Base-by-base conservation (phyloP, 495 filamentous ascomycete genomes). In the Xylaria sp. region DNA sequence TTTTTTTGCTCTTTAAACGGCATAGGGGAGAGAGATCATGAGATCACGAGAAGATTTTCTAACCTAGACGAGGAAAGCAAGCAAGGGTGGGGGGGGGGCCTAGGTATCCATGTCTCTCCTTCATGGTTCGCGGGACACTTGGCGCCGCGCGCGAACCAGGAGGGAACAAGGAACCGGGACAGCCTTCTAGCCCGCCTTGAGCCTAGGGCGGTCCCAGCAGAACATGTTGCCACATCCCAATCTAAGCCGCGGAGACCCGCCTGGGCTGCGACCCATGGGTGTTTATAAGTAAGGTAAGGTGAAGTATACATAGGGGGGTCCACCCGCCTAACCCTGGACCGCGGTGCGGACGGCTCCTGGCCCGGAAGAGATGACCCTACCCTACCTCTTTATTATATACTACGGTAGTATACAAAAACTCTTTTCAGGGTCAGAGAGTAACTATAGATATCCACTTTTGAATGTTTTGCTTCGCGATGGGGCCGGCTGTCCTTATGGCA, bases 21-120 rank as follows among this genome's bases (percentile, higher is more conserved):
- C 33, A 35, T 33, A 64, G 24, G n/a, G 5, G 35, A n/a, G 2
- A 5, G 5, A 29, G 35, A 55, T 55, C 46, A 53, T 19, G 48
- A 67, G 64, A 67, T 55, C 62, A 66, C 29, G 14, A 46, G 35
- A 63, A 46, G 41, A 31, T 26, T 29, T 48, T 63, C 48, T 63
- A 17, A 26, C 3, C n/a, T n/a, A 19, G 55, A 19, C 1, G 21
- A 35, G 19, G 17, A 46, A 21, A 48, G n/a, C n/a, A n/a, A n/a
- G n/a, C n/a, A n/a, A n/a, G n/a, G n/a, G n/a, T n/a, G n/a, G n/a
- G n/a, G 26, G 41, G 61, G 61, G 52, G 1, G 14, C 12, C 15
- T 29, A n/a, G n/a, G 52, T 21, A 7, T 15, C 53, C 53, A 59
- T 59, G 55, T 59, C 0, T 33, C n/a, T 29, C 50, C 8, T 7